These are phyloP conservation scores for Nakazawaea laoshanensis DNA, from an alignment of 805 yeast genomes.

Conservation along the genomic window DNA sequence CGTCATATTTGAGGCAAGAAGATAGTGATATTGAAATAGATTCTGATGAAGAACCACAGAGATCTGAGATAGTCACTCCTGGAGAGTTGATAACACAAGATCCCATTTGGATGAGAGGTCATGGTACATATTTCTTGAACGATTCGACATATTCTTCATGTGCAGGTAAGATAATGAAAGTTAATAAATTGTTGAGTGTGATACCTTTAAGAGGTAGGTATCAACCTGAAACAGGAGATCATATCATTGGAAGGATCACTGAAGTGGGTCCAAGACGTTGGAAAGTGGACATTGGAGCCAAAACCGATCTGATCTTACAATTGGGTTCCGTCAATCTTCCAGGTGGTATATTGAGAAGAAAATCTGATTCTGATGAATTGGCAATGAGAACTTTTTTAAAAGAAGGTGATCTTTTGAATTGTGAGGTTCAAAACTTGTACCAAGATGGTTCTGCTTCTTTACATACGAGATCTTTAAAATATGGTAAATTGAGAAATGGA, in stretches of 20 bases:
- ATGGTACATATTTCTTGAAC: constrained; percentile 80
- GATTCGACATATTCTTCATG: constrained; percentile 81
- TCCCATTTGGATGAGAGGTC: constrained; percentile 97
- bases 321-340: constrained; percentile 95
- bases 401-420: constrained; percentile 92
- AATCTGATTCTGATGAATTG: constrained; percentile 89
- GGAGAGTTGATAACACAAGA: constrained; percentile 96
- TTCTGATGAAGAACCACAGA: constrained; percentile 5
- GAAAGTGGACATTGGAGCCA: constrained; percentile 96
- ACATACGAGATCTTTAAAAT: constrained; percentile 91
- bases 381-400: constrained; percentile 92
- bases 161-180: constrained; percentile 83
- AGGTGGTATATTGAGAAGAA: constrained; percentile 92
- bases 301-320: constrained; percentile 85
- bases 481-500: constrained; percentile 94
- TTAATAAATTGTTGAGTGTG: constrained; percentile 80
- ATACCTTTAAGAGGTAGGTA: constrained; percentile 82
- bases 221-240: constrained; percentile 94
- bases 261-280: constrained; percentile 93
- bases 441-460: constrained; percentile 88
- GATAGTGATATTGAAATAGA: constrained; percentile 25
- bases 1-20: not conserved
- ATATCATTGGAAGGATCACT: constrained; percentile 84
- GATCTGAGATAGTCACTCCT: constrained; percentile 63
- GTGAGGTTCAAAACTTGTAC: constrained; percentile 88